Base-by-base conservation (phyloP, 2,329 filamentous ascomycete species). In the Hypoxylon sp. region DNA sequence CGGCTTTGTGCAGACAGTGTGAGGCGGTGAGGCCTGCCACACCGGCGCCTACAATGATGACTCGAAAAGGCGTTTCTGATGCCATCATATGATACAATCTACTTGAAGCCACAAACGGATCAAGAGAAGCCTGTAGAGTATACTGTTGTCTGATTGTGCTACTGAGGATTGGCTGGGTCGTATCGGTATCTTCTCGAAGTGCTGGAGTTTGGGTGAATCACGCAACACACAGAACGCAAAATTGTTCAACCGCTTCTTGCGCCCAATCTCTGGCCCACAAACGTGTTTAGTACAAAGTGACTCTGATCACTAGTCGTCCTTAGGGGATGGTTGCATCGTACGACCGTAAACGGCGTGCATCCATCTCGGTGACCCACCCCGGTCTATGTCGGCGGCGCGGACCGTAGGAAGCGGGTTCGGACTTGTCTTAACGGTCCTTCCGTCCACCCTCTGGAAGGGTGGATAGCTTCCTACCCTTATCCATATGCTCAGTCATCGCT, bases 11-110 rank as follows among this genome's bases (percentile, higher is more conserved):
- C 4, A 86, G 77, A 46, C 77, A 75, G 35, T 81, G 77, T 1
- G 83, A 81, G 25, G 84, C 71, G 1, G 80, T 78, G 1, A 85
- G 72, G 2, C 83, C 83, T 17, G 79, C 66, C 17, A 73, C 66
- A 25, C 72, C 64, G 17, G 70, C 70, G 14, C 73, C 73, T 2
- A 59, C 67, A 35, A 75, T 71, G 46, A 71, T 46, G 27, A 69
- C 63, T 8, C 56, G 49, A n/a, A 53, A 53, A 2, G 25, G 40
- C 17, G n/a, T 44, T 44, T 44, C 14, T 44, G 40, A 44, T 8
- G n/a, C 40, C 40, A 44, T 44, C 40, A 22, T 44, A 44, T 44
- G 40, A 44, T 22, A 20, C 10, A 8, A 22, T 7, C 10, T 44
- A 44, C 17, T 22, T 7, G 40, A 22, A 22, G 13, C 20, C 1